Evolutionary conservation across 257 asterid species (phyloP).

Genomic region (Solanum arcanum): DNA sequence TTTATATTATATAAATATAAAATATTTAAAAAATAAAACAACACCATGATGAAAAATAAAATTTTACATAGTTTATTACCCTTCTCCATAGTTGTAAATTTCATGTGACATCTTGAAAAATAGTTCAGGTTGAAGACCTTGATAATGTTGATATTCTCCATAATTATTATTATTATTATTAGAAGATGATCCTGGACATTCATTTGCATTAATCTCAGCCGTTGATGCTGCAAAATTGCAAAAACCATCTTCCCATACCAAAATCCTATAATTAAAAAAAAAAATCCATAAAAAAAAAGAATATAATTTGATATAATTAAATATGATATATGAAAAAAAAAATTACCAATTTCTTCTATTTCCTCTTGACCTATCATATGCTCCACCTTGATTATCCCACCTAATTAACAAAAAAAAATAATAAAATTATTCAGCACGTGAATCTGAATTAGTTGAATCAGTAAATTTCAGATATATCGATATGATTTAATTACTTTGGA

Average conservation of each 20-base stretch:
- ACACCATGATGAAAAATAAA: background rate
- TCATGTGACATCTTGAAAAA: conserved; percentile 99
- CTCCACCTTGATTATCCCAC: conserved; percentile 98
- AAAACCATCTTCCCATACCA: conserved; percentile 99
- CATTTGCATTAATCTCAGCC: conserved; percentile 42
- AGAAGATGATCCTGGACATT: conserved; percentile 32
- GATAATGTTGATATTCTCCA: conserved; percentile 48
- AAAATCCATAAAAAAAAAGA: background rate
- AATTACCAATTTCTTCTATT: conserved; percentile 87
- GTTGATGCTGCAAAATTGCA: conserved; percentile 92
- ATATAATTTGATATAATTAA: background rate
- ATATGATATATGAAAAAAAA: background rate
- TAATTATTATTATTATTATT: conserved; percentile 9
- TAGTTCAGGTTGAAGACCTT: conserved; percentile 87
- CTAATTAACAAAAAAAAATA: conserved; percentile 7
- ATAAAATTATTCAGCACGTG: background rate
- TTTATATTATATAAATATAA: background rate
- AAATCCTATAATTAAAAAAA: conserved; percentile 38
- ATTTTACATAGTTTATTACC: conserved; percentile 28
- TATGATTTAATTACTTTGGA: conserved; percentile 49
- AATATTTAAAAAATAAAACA: background rate
- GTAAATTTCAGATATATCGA: background rate
- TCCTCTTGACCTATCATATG: conserved; percentile 93
- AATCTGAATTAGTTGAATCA: background rate
- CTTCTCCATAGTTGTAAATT: conserved; percentile 99